Evolutionary conservation across 208 protist genomes (phyloP).

Genomic region (Vickermania spadyakhi): DNA sequence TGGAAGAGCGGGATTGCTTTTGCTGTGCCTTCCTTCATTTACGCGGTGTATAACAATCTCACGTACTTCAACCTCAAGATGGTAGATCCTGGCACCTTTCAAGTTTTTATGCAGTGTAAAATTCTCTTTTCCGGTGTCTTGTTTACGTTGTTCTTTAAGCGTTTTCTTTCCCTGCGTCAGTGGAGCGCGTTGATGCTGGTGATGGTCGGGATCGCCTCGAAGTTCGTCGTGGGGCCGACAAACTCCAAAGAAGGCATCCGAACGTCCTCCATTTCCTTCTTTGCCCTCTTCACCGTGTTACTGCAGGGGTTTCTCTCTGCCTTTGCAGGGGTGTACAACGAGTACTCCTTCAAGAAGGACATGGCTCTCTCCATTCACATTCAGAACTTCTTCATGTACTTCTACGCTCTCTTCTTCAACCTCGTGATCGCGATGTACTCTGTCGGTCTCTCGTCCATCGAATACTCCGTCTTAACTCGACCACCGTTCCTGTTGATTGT

Average conservation of each 20-base stretch:
- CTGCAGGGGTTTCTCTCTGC: constrained; percentile 49
- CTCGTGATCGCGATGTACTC: constrained; percentile 29
- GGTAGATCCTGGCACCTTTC: constrained; percentile 57
- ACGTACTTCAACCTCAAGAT: constrained; percentile 54
- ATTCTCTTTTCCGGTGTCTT: constrained; percentile 56
- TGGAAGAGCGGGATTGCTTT: constrained; percentile 39
- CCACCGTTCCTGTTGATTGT: constrained; percentile 34
- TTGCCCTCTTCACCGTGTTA: constrained; percentile 8
- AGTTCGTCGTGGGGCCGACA: background rate
- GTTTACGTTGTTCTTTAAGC: constrained; percentile 13
- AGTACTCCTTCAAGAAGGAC: constrained; percentile 62
- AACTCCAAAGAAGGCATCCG: background rate
- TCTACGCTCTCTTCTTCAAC: constrained; percentile 63
- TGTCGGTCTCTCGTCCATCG: background rate
- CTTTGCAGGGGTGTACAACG: constrained; percentile 62
- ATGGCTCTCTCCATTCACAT: constrained; percentile 40
- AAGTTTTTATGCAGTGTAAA: constrained; percentile 73
- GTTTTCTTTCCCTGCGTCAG: constrained; percentile 8
- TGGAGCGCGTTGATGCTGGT: constrained; percentile 8
- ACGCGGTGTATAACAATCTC: constrained; percentile 80
- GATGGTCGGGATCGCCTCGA: background rate
- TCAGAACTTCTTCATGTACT: constrained; percentile 83
- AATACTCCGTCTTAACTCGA: background rate
- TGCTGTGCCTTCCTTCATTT: constrained; percentile 43
- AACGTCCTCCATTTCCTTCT: background rate